phyloP scores from a whole-genome alignment of 1,139 yeast species.

The Candida mesenterica region DNA sequence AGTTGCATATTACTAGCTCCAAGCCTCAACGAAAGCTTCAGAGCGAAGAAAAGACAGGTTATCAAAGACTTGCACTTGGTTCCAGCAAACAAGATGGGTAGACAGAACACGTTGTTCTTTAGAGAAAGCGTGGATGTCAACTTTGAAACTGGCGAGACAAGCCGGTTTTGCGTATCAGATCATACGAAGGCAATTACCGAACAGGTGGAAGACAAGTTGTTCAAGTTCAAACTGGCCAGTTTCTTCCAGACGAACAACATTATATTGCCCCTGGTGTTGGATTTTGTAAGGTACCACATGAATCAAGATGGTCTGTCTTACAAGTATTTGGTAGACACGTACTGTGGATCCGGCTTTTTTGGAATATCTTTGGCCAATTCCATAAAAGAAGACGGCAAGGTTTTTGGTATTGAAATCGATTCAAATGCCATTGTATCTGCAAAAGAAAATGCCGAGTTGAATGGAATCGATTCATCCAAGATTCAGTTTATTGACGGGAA shows the following conservation, averaged over 20 bases:
- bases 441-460: constrained; percentile 37
- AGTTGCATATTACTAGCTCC: constrained; percentile 33
- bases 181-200: constrained; percentile 29
- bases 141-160: constrained; percentile 31
- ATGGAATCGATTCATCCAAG: constrained; percentile 29
- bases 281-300: constrained; percentile 30
- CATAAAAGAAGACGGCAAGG: constrained; percentile 31
- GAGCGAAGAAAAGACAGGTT: constrained; percentile 13
- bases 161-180: constrained; percentile 25
- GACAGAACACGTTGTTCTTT: constrained; percentile 22
- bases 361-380: constrained; percentile 34
- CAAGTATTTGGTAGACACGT: constrained; percentile 40
- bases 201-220: constrained; percentile 28
- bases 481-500: constrained; percentile 38
- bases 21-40: constrained; percentile 23
- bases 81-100: constrained; percentile 9
- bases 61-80: constrained; percentile 6
- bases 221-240: constrained; percentile 33
- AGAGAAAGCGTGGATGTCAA: constrained; percentile 37
- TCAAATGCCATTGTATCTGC: constrained; percentile 35
- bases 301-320: constrained; percentile 5
- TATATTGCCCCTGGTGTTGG: constrained; percentile 36
- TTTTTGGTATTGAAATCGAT: constrained; percentile 45
- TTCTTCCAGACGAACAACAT: constrained; percentile 38
- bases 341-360: constrained; percentile 49